Base-by-base conservation (phyloP, 2,329 filamentous ascomycete genomes). In the Pleomassaria siparia region DNA sequence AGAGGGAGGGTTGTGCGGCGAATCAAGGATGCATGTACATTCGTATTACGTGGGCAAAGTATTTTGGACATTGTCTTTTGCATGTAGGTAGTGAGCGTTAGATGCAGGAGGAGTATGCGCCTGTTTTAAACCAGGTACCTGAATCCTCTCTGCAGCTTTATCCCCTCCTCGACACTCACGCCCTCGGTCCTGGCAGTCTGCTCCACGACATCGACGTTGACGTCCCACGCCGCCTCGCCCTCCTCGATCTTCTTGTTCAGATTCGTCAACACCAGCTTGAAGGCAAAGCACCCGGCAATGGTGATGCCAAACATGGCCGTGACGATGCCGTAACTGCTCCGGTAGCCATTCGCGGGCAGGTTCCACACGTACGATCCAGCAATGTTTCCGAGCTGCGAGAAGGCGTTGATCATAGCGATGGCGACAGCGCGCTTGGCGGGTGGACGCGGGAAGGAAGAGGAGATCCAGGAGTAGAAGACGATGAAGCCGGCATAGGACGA, bases 271-370 rank as follows among this genome's bases (percentile, higher is more conserved):
- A 70, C 60, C 2, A 62, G 11, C 49, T 51, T 62, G 46, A 70
- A 68, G 10, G 63, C 44, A 18, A 50, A 62, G 49, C 77, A 83
- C 4, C 80, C 81, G 0, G 74, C 28, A 25, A 83, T 77, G 0
- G 83, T 81, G 32, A 82, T 56, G 3, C 80, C 81, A 58, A 85
- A 86, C 83, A 86, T 86, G 59, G 80, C 74, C 12, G 79, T 77
- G 4, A 86, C 83, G 47, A 86, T 83, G 3, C 81, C 83, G 57
- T 86, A 86, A 51, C 81, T 84, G 71, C 81, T 79, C 53, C 83
- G 77, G 72, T 76, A 86, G 0, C 83, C 83, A 51, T 85, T 78
- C 0, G 76, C 81, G 20, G 74, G 70, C 41, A 86, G 73, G 43
- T 76, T 71, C 83, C 83, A 86, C 2, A 86, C 82, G 57, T 86